These are phyloP conservation scores for Backusella luteola DNA, from an alignment of 192 early-diverging fungal species.

Conservation along the genomic window DNA sequence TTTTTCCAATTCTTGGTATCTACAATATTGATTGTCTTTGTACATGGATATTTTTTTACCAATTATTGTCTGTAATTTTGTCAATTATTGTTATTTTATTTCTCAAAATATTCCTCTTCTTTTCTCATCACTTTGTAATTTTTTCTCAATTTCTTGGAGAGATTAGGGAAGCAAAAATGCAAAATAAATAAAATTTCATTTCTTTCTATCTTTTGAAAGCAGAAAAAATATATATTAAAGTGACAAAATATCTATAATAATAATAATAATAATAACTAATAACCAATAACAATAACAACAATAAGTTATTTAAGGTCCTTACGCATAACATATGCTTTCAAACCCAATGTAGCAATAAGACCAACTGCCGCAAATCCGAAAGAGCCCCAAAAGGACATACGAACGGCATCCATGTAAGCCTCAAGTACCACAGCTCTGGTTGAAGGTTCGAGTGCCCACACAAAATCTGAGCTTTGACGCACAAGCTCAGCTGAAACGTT, in stretches of 20 bases:
- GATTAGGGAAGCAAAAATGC: too few relatives aligned
- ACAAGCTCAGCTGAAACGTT: conserved; percentile 18
- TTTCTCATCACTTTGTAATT: too few relatives aligned
- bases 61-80: too few relatives aligned
- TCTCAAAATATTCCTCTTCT: too few relatives aligned
- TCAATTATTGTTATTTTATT: too few relatives aligned
- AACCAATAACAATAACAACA: background rate
- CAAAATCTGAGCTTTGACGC: conserved; percentile 26
- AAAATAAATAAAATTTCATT: background rate
- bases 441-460: conserved; percentile 12
- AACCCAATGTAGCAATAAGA: conserved; percentile 13
- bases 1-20: too few relatives aligned
- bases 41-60: too few relatives aligned
- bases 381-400: conserved; percentile 27
- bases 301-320: background rate
- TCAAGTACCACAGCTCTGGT: conserved; percentile 14
- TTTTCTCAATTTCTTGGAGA: too few relatives aligned
- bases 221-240: background rate
- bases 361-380: conserved; percentile 21
- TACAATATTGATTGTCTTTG: too few relatives aligned
- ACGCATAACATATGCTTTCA: conserved; percentile 33
- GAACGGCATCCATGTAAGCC: conserved; percentile 25
- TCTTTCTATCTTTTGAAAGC: background rate
- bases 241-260: background rate
- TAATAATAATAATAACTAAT: too few relatives aligned